These are phyloP conservation scores for Cicer cuneatum DNA, from an alignment of 306 rosid genomes.

Conservation along the genomic window DNA sequence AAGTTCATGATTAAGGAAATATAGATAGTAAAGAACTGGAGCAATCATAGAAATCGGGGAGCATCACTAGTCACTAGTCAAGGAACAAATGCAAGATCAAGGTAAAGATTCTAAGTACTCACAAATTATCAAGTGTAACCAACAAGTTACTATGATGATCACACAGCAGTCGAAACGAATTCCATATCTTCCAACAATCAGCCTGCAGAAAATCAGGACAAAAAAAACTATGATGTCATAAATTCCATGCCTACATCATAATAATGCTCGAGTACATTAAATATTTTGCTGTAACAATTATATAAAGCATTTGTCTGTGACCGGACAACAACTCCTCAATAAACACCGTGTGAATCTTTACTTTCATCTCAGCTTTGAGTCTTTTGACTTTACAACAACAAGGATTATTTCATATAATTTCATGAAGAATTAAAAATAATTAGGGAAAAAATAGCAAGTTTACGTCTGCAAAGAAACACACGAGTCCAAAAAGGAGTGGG, in stretches of 20 bases:
- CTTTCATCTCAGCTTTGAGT: constrained; percentile 5
- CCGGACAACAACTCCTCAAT: neutral
- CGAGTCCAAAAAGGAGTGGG: neutral
- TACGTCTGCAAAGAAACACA: neutral
- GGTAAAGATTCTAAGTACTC: constrained; percentile 9
- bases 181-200: constrained; percentile 34
- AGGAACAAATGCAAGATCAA: constrained; percentile 13
- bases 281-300: neutral
- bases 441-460: neutral
- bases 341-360: neutral
- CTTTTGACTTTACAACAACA: neutral
- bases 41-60: neutral
- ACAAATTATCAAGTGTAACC: constrained; percentile 6
- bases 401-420: constrained; percentile 10
- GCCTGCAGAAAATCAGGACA: neutral
- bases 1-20: constrained; percentile 14
- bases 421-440: constrained; percentile 10
- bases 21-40: neutral
- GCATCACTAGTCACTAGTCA: neutral
- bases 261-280: neutral
- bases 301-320: neutral
- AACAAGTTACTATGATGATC: neutral
- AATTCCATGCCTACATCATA: constrained; percentile 11
- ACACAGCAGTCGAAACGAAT: constrained; percentile 19
- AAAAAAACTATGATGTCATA: neutral